phyloP scores from a whole-genome alignment of 2,329 filamentous ascomycete species.

The Fusarium fujikuroi region DNA sequence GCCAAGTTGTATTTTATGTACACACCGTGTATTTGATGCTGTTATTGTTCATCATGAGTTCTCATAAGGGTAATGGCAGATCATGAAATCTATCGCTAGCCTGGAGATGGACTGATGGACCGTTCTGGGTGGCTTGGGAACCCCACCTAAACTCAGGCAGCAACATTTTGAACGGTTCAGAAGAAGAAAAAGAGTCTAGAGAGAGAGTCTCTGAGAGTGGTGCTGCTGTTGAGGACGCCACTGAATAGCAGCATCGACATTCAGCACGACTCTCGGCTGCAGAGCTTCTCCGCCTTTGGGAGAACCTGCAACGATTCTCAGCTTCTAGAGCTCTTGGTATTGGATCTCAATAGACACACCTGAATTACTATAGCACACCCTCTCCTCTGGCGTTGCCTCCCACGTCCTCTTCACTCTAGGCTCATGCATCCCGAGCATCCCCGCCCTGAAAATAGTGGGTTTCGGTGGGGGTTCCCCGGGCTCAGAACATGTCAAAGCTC shows the following conservation, averaged over 20 bases:
- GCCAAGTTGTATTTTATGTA: not conserved
- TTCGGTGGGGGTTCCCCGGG: slow-evolving; percentile 34
- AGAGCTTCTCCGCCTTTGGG: not conserved
- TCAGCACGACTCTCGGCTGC: not conserved
- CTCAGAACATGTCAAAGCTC: slow-evolving; percentile 19
- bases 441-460: slow-evolving; percentile 34
- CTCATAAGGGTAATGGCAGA: slow-evolving; percentile 17
- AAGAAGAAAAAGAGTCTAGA: not conserved
- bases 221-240: slow-evolving; percentile 8
- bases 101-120: slow-evolving; percentile 15
- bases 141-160: slow-evolving; percentile 33
- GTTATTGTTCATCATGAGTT: slow-evolving; percentile 31
- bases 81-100: slow-evolving; percentile 34
- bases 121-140: slow-evolving; percentile 25
- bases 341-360: not conserved
- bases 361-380: not conserved
- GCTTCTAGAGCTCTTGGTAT: slow-evolving; percentile 31
- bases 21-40: slow-evolving; percentile 2
- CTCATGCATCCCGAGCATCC: slow-evolving; percentile 16
- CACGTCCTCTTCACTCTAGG: slow-evolving; percentile 8
- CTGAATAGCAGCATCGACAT: slow-evolving; percentile 7
- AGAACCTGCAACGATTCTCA: not conserved
- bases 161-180: slow-evolving; percentile 27
- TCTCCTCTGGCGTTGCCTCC: not conserved
- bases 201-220: not conserved